Base-by-base conservation (phyloP, 2,329 filamentous ascomycete species). In the Madurella fahalii region DNA sequence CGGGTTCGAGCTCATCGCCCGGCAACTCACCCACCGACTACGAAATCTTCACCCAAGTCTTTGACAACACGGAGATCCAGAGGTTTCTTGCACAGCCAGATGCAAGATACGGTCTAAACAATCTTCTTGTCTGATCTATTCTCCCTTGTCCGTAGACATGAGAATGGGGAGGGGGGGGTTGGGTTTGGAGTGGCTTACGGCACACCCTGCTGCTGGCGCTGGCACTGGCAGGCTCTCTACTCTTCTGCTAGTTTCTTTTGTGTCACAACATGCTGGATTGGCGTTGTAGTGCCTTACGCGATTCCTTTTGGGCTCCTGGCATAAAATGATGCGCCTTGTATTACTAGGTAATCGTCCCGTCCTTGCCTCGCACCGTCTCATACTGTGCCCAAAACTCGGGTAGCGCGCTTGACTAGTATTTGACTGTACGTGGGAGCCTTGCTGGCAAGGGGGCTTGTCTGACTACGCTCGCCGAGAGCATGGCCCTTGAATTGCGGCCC, bases 41-140 rank as follows among this genome's bases (percentile, higher is more conserved):
- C 53, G 71, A 77, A 20, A 78, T 83, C 51, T 85, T 84, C 59
- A 68, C 73, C 53, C 69, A 72, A 12, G 74, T 82, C 41, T 85
- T 85, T 59, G 71, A 75, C 57, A 61, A 69, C 32, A 66, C 64
- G 5, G 79, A 81, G 66, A 75, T 84, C 57, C 71, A 77, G 53
- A 69, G 74, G 50, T 73, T 80, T 20, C 68, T 81, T 53, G 74
- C 71, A 50, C 72, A 76, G 55, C 77, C 76, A 15, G 80, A 84
- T 57, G 79, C 79, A 30, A 74, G 80, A 56, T 82, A 79, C 59
- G 76, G 73, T 16, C 70, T 83, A 42, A 74, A 74, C 50, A 82
- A 79, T 71, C 72, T 82, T 49, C 78, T 78, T 47, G 70, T 66
- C 48, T 32, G 30, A 56, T 52, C 25, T 5, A 31, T 17, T 52